A percentile compares a stretch with the other conserved stretches of the same genome.
Conservation (phyloP, 352 stramenopile genomes). For the Peronospora destructor region DNA sequence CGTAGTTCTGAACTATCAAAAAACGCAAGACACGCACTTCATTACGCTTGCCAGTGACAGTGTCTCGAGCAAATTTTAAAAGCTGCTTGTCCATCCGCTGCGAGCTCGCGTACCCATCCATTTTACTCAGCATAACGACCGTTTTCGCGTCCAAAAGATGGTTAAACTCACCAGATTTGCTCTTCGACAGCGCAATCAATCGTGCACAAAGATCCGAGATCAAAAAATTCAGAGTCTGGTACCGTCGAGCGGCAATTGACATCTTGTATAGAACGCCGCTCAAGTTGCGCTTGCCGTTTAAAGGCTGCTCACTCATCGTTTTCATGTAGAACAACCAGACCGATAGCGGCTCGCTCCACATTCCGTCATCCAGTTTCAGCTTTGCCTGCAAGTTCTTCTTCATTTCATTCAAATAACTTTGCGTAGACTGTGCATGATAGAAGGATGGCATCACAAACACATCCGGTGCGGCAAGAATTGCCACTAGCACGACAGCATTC, state of each 20-base stretch:
- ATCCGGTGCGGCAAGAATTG: constrained; percentile 59
- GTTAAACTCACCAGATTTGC: constrained; percentile 29
- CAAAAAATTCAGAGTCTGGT: constrained; percentile 68
- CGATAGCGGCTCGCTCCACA: constrained; percentile 73
- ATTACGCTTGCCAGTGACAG: constrained; percentile 24
- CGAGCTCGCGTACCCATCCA: constrained; percentile 59
- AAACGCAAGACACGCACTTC: constrained; percentile 53
- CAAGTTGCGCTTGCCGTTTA: constrained; percentile 39
- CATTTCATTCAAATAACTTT: constrained; percentile 70
- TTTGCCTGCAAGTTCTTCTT: constrained; percentile 67
- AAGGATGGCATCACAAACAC: constrained; percentile 76
- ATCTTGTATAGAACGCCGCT: constrained; percentile 38
- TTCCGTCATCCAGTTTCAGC: constrained; percentile 44
- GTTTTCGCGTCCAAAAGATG: constrained; percentile 38
- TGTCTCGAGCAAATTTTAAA: constrained; percentile 40
- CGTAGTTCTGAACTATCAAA: constrained; percentile 72
- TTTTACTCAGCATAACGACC: constrained; percentile 40
- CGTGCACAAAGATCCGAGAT: constrained; percentile 72
- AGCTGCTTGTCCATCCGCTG: constrained; percentile 47
- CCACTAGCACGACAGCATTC: constrained; percentile 59
- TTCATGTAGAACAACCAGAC: constrained; percentile 70
- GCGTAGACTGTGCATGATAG: constrained; percentile 60
- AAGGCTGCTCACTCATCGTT: constrained; percentile 38
- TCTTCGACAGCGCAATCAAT: constrained; percentile 46
- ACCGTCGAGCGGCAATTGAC: constrained; percentile 60